These are phyloP conservation scores for Exophiala xenobiotica DNA, from an alignment of 2,329 filamentous ascomycete species.

Conservation along the genomic window DNA sequence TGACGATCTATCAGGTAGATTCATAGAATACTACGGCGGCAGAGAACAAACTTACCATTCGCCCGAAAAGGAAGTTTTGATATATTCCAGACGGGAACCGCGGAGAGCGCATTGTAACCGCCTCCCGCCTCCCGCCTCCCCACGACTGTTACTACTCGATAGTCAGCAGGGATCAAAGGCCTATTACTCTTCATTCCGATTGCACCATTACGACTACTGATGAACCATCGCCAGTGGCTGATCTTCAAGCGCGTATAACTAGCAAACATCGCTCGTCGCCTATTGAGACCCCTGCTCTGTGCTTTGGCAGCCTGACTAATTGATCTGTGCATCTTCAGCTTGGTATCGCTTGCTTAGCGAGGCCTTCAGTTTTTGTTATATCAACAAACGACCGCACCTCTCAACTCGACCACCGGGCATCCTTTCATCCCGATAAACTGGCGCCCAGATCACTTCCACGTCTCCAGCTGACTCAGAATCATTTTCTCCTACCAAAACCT, in stretches of 20 bases:
- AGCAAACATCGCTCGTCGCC: background rate
- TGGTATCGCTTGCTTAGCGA: background rate
- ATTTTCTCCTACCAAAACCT: constrained; percentile 3
- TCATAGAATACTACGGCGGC: no score
- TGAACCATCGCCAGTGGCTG: background rate
- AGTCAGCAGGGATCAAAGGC: no score
- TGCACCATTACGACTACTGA: background rate
- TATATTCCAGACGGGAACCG: background rate
- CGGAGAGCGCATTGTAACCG: background rate
- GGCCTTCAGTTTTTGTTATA: no score
- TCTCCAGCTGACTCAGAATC: constrained; percentile 3
- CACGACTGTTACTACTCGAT: no score
- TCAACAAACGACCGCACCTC: background rate
- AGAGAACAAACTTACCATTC: constrained; percentile 7
- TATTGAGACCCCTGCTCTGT: background rate
- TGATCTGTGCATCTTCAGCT: background rate
- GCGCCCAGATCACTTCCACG: constrained; percentile 13
- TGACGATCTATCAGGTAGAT: background rate
- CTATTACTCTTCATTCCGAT: background rate
- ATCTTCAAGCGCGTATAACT: background rate
- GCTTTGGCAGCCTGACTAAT: background rate
- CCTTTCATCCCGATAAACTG: constrained; percentile 3
- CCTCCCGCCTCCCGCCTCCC: no score
- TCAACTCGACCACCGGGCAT: background rate
- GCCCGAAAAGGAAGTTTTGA: constrained; percentile 11